Percentiles rank a stretch among this genome's conserved stretches.
phyloP scores from a whole-genome alignment of 371 early-diverging fungal genomes.

The Mucor mucedo region DNA sequence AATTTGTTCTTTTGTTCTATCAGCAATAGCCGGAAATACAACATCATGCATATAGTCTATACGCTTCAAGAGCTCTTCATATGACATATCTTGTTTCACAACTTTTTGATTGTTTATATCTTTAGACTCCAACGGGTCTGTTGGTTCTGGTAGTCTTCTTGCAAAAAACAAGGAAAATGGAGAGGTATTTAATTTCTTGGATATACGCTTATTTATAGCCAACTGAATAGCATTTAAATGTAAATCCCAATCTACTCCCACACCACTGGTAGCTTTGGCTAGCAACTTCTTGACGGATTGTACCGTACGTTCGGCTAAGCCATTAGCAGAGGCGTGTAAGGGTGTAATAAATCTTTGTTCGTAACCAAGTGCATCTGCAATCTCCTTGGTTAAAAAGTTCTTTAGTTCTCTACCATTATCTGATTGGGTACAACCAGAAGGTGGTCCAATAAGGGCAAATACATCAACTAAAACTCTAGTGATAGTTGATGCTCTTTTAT shows the following conservation, averaged over 20 bases:
- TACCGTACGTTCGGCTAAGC: neutral
- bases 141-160: neutral
- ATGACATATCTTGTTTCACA: constrained; percentile 1
- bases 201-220: constrained; percentile 15
- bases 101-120: neutral
- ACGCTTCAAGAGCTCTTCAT: constrained; percentile 16
- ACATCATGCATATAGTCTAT: constrained; percentile 27
- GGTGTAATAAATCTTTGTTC: constrained; percentile 6
- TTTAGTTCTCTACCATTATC: constrained; percentile 20
- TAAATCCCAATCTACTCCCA: constrained; percentile 16
- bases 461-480: neutral
- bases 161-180: constrained; percentile 16
- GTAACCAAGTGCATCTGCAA: neutral
- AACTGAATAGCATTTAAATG: constrained; percentile 19
- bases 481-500: constrained; percentile 16
- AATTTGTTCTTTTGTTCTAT: neutral
- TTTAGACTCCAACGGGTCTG: neutral
- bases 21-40: constrained; percentile 29
- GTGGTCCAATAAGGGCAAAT: constrained; percentile 8
- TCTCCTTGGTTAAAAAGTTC: neutral
- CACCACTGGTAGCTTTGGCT: constrained; percentile 11
- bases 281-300: neutral
- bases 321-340: no score
- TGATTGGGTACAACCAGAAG: neutral
- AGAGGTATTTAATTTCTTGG: constrained; percentile 9